phyloP scores from a whole-genome alignment of 305 asterid genomes.

The Fraxinus angustifolia region DNA sequence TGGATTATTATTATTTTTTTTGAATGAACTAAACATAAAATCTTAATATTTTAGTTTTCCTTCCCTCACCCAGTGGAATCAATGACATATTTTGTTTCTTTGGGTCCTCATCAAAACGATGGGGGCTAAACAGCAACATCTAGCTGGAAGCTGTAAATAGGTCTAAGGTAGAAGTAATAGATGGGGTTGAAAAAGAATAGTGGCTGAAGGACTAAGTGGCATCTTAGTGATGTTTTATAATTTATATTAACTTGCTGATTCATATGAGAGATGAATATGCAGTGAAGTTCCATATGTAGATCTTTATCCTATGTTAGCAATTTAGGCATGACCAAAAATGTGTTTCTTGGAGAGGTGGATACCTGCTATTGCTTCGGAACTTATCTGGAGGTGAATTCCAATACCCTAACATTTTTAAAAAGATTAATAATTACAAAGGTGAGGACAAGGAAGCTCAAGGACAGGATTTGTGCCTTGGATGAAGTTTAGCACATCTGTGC shows the following conservation, averaged over 20 bases:
- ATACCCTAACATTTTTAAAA: not conserved
- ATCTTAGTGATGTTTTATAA: not conserved
- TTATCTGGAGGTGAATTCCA: not conserved
- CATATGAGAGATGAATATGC: not conserved
- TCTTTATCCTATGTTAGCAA: not conserved
- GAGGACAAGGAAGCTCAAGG: not conserved
- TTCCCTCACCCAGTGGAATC: not conserved
- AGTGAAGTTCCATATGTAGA: not conserved
- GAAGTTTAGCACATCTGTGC: not conserved
- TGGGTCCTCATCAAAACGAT: conserved; percentile 15
- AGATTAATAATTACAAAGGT: not conserved
- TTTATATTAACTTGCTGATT: not conserved
- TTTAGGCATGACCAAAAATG: not conserved
- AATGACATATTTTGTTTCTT: not conserved
- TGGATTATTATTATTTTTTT: not conserved
- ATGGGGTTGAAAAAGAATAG: not conserved
- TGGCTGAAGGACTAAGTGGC: not conserved
- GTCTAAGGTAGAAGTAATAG: not conserved
- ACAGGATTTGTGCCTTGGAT: not conserved
- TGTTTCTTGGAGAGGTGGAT: not conserved
- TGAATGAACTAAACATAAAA: not conserved
- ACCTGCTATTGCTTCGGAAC: not conserved
- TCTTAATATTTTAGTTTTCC: conserved; percentile 2
- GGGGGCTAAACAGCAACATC: not conserved
- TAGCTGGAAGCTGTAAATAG: not conserved